Base-by-base conservation (phyloP, 495 filamentous ascomycete species). In the Parmelia sp. region DNA sequence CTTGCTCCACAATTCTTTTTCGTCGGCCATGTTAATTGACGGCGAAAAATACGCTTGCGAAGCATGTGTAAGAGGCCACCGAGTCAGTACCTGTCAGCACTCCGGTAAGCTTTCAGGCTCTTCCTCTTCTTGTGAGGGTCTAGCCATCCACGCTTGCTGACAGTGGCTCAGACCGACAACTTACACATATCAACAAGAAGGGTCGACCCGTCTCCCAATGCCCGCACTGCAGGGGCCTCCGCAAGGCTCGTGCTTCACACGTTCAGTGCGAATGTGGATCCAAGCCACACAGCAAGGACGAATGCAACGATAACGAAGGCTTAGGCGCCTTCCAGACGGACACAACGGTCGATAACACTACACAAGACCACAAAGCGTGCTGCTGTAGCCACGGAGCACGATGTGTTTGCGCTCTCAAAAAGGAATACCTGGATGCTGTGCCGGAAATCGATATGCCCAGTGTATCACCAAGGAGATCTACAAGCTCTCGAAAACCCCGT, bases 141-240 rank as follows among this genome's bases (percentile, higher is more conserved):
- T 58, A 60, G 58, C 51, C 36, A 39, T 58, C 57, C 60, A 39
- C 37, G 47, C 44, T 51, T 68, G 47, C 71, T 78, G 71, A 74
- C 74, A 71, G 61, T 37, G 64, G 66, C 73, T 37, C 66, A 70
- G 94, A 97, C 76, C 90, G 94, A 70, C 90, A 89, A 68, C 85
- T 99, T 66, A 87, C 88, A 74, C 94, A 94, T 75, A 96, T 97
- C 82, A 94, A 94, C 79, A 96, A 96, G 78, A 97, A 99, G 77
- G 94, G 94, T 76, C 89, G 94, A 70, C 94, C 94, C 69, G 93
- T 97, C 71, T 96, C 93, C 75, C 94, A 99, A 88, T 99, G 94
- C 76, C 83, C 90, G 71, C 94, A 97, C 80, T 99, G 94, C 77
- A 92, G 94, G 77, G 84, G 88, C 68, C 89, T 96, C 80, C 92